phyloP scores from a whole-genome alignment of 2,329 filamentous ascomycete genomes.

The Aspergillus glaucus region DNA sequence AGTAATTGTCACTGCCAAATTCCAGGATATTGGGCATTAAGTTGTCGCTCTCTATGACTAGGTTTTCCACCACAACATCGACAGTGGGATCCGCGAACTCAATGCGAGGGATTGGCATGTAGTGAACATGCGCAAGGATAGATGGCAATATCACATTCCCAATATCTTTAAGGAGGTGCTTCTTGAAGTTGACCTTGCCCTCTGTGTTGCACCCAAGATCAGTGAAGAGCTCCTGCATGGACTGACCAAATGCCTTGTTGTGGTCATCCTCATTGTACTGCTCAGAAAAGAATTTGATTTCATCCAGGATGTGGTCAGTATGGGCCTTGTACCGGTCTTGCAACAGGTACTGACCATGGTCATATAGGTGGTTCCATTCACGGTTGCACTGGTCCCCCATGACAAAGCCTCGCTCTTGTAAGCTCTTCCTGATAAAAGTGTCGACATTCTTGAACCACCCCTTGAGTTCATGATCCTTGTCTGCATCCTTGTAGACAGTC shows the following conservation, averaged over 20 bases:
- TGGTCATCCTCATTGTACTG: constrained; percentile 85
- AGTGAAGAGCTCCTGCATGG: constrained; percentile 76
- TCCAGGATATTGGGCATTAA: constrained; percentile 90
- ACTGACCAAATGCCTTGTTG: constrained; percentile 72
- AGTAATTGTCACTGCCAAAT: constrained; percentile 85
- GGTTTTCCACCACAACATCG: constrained; percentile 86
- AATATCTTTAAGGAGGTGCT: constrained; percentile 82
- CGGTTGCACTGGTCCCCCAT: constrained; percentile 71
- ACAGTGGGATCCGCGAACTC: constrained; percentile 81
- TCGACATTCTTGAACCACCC: constrained; percentile 81
- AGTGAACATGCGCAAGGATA: constrained; percentile 76
- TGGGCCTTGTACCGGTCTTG: constrained; percentile 82
- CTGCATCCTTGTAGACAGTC: constrained; percentile 78
- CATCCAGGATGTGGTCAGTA: constrained; percentile 78
- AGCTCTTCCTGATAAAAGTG: constrained; percentile 69
- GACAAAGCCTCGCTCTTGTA: constrained; percentile 87
- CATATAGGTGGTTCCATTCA: constrained; percentile 79
- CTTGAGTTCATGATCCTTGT: constrained; percentile 77
- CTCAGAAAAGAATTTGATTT: constrained; percentile 79
- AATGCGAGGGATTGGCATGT: constrained; percentile 88
- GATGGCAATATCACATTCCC: constrained; percentile 78
- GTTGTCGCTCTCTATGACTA: constrained; percentile 94
- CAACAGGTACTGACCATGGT: constrained; percentile 77
- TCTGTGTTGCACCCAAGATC: constrained; percentile 83
- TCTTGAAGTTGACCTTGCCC: constrained; percentile 85